These are phyloP conservation scores for Pistacia atlantica DNA, from an alignment of 345 rosid genomes.

Conservation along the genomic window DNA sequence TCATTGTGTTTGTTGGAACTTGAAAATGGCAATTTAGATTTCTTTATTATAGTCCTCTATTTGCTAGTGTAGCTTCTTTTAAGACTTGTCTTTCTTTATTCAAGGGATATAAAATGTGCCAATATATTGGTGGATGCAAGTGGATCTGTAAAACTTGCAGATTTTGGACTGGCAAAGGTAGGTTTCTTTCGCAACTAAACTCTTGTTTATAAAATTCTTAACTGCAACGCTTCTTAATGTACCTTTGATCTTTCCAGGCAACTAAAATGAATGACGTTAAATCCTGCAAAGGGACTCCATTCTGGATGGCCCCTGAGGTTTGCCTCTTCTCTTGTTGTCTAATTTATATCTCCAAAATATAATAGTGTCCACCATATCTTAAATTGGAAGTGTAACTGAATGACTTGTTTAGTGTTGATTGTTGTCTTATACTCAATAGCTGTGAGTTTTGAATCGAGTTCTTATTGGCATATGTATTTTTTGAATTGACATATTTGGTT, in stretches of 20 bases:
- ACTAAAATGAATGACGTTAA: conserved; percentile 71
- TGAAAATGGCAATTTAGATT: background rate
- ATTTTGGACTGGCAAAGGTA: conserved; percentile 98
- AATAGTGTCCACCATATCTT: background rate
- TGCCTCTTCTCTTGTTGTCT: conserved; percentile 26
- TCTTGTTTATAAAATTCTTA: conserved; percentile 5
- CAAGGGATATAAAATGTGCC: conserved; percentile 93
- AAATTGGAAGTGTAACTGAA: background rate
- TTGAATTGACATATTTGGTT: background rate
- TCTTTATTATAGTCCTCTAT: background rate
- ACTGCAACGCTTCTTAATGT: background rate
- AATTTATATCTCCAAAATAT: background rate
- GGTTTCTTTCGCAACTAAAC: background rate
- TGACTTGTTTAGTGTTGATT: background rate
- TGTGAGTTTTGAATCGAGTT: background rate
- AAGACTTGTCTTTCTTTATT: conserved; percentile 17
- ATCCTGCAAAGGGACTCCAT: conserved; percentile 83
- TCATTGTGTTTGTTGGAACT: background rate
- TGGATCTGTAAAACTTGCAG: conserved; percentile 92
- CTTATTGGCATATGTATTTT: background rate
- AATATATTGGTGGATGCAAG: conserved; percentile 77
- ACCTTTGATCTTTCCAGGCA: conserved; percentile 49
- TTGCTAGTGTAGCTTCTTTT: background rate
- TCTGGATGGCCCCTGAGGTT: conserved; percentile 99
- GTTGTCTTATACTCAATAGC: background rate